These are phyloP conservation scores for Crassisporium funariophilum DNA, from an alignment of 768 basidiomycete species.

Conservation along the genomic window DNA sequence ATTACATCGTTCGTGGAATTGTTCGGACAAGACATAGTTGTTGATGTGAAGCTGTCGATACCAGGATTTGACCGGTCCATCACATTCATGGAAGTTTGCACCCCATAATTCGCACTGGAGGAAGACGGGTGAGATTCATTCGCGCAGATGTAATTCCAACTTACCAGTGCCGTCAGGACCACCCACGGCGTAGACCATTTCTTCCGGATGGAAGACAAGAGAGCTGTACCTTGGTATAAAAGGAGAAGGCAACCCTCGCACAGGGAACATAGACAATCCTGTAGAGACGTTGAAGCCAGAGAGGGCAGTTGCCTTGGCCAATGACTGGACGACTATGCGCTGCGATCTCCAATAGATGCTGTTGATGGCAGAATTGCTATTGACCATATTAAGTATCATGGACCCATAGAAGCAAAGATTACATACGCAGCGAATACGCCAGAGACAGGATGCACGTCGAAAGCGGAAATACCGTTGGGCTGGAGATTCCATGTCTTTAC, in stretches of 20 bases:
- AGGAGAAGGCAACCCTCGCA: constrained; percentile 55
- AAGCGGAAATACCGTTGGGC: constrained; percentile 73
- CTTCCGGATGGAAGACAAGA: constrained; percentile 79
- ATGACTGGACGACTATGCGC: constrained; percentile 59
- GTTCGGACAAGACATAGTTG: not conserved
- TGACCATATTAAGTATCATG: constrained; percentile 7
- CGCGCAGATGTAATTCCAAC: constrained; percentile 11
- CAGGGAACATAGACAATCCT: constrained; percentile 55
- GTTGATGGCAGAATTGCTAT: constrained; percentile 61
- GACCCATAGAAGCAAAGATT: constrained; percentile 31
- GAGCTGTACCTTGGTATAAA: constrained; percentile 66
- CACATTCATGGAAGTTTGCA: constrained; percentile 44
- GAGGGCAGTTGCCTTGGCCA: constrained; percentile 41
- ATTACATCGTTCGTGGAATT: not conserved
- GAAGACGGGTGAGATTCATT: not conserved
- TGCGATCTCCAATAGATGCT: constrained; percentile 68
- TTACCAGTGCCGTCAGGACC: constrained; percentile 68
- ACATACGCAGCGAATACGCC: constrained; percentile 83
- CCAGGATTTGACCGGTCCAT: not conserved
- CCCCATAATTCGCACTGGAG: constrained; percentile 53
- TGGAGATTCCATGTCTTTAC: constrained; percentile 65
- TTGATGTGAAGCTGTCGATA: not conserved
- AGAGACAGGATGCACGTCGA: constrained; percentile 84
- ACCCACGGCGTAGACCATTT: constrained; percentile 82
- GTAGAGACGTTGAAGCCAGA: constrained; percentile 54